Conservation (phyloP, 176 grass and related monocot genomes). For the Musa acuminata region DNA sequence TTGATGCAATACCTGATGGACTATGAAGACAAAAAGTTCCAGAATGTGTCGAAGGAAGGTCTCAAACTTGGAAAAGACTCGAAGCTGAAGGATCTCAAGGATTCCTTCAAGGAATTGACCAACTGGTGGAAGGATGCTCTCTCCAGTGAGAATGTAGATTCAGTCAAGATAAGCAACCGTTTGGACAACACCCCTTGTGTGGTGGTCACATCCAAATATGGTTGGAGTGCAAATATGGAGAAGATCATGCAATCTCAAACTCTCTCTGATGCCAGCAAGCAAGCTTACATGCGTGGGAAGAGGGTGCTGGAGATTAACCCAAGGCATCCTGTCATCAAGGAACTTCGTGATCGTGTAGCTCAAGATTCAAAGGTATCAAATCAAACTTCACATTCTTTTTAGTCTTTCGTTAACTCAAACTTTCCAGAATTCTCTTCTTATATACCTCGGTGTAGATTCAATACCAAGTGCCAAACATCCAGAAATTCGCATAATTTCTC, state of each 20-base stretch:
- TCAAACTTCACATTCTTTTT: background rate
- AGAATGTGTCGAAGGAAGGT: conserved; percentile 96
- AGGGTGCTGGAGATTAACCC: conserved; percentile 92
- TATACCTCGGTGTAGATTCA: too few species aligned
- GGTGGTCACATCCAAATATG: conserved; percentile 79
- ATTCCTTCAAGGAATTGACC: conserved; percentile 85
- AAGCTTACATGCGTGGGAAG: conserved; percentile 90
- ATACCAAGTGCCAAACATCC: too few species aligned
- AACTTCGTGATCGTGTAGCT: conserved; percentile 77
- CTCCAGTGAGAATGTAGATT: conserved; percentile 68
- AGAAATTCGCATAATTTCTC: too few species aligned
- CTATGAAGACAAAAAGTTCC: conserved; percentile 97
- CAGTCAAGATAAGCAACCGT: conserved; percentile 88
- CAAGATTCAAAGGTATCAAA: conserved; percentile 54
- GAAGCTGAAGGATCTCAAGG: conserved; percentile 89
- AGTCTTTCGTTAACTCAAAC: background rate
- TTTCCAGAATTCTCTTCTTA: background rate
- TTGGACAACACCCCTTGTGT: conserved; percentile 73
- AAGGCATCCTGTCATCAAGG: conserved; percentile 91
- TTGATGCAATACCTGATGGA: conserved; percentile 99
- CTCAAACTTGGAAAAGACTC: conserved; percentile 91
- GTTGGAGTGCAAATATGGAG: conserved; percentile 97
- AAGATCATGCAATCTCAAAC: conserved; percentile 97
- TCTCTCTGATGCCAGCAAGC: conserved; percentile 67
- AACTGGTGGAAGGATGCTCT: conserved; percentile 93